Evolutionary conservation across 1,139 yeast species (phyloP).

Genomic region (Suhomyces coccinellae): DNA sequence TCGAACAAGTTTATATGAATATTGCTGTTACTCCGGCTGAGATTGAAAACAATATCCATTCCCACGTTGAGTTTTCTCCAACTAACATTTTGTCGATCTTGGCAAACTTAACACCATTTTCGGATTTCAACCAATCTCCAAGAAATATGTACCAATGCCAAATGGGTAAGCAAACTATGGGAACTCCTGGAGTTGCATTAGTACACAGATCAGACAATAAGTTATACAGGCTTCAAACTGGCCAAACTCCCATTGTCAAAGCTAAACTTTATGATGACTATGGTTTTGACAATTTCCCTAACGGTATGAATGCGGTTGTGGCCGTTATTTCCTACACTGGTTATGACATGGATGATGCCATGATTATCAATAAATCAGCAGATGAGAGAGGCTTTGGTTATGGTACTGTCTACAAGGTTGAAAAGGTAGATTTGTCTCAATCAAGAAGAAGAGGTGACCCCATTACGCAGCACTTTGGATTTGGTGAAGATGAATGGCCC

Average conservation of each 20-base stretch:
- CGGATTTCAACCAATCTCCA: slow-evolving; percentile 98
- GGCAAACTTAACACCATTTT: slow-evolving; percentile 95
- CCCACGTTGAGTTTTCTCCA: slow-evolving; percentile 93
- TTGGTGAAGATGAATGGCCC: slow-evolving; percentile 92
- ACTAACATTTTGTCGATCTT: slow-evolving; percentile 90
- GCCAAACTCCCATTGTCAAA: slow-evolving; percentile 96
- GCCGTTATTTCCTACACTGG: slow-evolving; percentile 99
- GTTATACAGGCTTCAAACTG: slow-evolving; percentile 86
- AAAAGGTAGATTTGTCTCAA: slow-evolving; percentile 78
- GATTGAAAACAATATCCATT: slow-evolving; percentile 75
- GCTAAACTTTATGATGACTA: slow-evolving; percentile 92
- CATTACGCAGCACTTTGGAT: slow-evolving; percentile 90
- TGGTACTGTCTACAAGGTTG: slow-evolving; percentile 94
- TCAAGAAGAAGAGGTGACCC: slow-evolving; percentile 92
- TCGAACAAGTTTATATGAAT: slow-evolving; percentile 96
- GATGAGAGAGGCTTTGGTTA: slow-evolving; percentile 98
- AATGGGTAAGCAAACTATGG: slow-evolving; percentile 99
- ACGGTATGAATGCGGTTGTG: slow-evolving; percentile 97
- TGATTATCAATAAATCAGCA: slow-evolving; percentile 95
- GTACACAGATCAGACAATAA: slow-evolving; percentile 94
- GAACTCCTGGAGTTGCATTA: slow-evolving; percentile 97
- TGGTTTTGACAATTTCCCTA: slow-evolving; percentile 98
- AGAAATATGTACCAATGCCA: slow-evolving; percentile 99
- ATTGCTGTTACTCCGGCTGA: slow-evolving; percentile 95
- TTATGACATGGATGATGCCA: slow-evolving; percentile 99